phyloP scores from a whole-genome alignment of 805 yeast species.

The Wickerhamomyces chaumierensis region DNA sequence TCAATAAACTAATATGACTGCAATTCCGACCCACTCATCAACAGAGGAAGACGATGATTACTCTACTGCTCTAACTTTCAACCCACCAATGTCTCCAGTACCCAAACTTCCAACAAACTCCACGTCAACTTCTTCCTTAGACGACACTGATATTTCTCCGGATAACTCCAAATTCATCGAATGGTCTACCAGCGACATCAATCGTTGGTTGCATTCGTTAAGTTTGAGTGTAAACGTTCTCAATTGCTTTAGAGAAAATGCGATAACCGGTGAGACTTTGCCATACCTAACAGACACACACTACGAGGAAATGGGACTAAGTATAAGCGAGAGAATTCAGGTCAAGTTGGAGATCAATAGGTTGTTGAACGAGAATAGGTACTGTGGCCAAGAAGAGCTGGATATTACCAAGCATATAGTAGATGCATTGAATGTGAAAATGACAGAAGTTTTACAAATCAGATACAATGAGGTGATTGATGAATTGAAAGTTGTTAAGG shows the following conservation, averaged over 20 bases:
- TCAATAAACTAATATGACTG: too few species aligned
- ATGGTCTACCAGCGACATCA: conserved; percentile 17
- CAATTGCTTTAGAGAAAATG: conserved; percentile 36
- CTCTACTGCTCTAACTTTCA: not conserved
- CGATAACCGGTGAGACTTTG: conserved; percentile 63
- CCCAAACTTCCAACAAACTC: not conserved
- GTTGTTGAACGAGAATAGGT: conserved; percentile 21
- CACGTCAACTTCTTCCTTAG: too few species aligned
- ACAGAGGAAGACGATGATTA: too few species aligned
- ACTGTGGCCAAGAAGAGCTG: conserved; percentile 4
- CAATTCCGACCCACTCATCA: too few species aligned
- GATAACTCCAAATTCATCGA: conserved; percentile 5
- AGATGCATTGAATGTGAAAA: not conserved
- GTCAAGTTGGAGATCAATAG: conserved; percentile 51
- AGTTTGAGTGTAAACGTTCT: conserved; percentile 10
- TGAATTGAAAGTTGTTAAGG: not conserved
- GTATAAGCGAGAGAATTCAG: conserved; percentile 33
- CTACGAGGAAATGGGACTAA: conserved; percentile 61
- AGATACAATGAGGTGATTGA: not conserved
- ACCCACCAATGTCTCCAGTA: not conserved
- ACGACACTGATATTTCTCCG: conserved; percentile 1
- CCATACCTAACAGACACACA: conserved; percentile 61
- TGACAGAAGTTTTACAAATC: not conserved
- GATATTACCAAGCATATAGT: conserved; percentile 4
- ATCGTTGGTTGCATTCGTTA: conserved; percentile 13